These are phyloP conservation scores for Dendryphion nanum DNA, from an alignment of 2,329 filamentous ascomycete genomes.

Conservation along the genomic window DNA sequence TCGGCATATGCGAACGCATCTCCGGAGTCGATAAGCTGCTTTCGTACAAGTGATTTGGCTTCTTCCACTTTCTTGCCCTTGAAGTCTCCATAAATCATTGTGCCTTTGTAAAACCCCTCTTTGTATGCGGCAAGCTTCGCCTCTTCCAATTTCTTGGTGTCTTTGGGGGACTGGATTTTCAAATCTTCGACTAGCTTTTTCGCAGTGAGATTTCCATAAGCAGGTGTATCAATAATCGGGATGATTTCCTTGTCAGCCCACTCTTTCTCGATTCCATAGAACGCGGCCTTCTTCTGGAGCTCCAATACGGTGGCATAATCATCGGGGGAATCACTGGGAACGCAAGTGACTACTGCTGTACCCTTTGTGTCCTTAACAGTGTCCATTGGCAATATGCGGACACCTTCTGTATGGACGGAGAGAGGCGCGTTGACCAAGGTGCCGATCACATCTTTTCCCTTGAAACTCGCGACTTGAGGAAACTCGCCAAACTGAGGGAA, in stretches of 20 bases:
- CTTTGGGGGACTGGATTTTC: constrained; percentile 97
- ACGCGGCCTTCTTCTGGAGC: constrained; percentile 90
- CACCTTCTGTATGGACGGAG: constrained; percentile 73
- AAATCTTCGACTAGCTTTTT: constrained; percentile 82
- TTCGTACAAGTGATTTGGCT: constrained; percentile 81
- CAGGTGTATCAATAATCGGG: constrained; percentile 74
- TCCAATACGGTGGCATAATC: constrained; percentile 89
- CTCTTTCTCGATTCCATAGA: constrained; percentile 89
- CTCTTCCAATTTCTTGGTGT: constrained; percentile 83
- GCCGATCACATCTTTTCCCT: constrained; percentile 78
- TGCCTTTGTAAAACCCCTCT: constrained; percentile 95
- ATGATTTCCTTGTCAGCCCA: constrained; percentile 91
- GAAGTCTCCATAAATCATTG: constrained; percentile 83
- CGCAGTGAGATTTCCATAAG: constrained; percentile 81
- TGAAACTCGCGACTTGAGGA: constrained; percentile 71
- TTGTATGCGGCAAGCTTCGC: constrained; percentile 97
- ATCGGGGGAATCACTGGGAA: constrained; percentile 93
- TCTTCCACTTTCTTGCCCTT: constrained; percentile 82
- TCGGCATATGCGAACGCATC: constrained; percentile 91
- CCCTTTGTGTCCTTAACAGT: constrained; percentile 89
- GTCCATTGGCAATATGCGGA: constrained; percentile 94
- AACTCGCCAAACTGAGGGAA: constrained; percentile 75
- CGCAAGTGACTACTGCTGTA: constrained; percentile 92
- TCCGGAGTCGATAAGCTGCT: constrained; percentile 71
- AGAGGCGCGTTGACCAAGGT: constrained; percentile 88